Percentiles rank a stretch among this genome's conserved stretches.
Conservation (phyloP, 768 basidiomycete species). For the Suillus weaverae region DNA sequence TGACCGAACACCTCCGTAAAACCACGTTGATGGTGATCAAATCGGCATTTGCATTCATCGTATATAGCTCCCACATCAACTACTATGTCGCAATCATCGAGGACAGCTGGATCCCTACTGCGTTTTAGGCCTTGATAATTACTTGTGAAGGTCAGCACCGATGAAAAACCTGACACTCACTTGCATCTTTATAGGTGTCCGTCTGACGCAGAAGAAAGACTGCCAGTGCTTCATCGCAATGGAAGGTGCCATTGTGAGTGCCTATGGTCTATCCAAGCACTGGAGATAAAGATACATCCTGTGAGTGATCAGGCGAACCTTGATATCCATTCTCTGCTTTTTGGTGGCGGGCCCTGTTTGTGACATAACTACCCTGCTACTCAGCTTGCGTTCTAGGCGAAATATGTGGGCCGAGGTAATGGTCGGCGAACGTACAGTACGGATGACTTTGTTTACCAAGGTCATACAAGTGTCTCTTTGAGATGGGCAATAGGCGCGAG, state of each 20-base stretch:
- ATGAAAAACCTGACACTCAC: slow-evolving; percentile 38
- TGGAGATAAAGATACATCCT: slow-evolving; percentile 1
- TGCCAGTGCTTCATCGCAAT: slow-evolving; percentile 96
- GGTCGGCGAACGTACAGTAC: not conserved
- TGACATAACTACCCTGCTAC: slow-evolving; percentile 17
- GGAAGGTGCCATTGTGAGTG: slow-evolving; percentile 94
- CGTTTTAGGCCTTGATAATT: slow-evolving; percentile 57
- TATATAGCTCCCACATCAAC: slow-evolving; percentile 96
- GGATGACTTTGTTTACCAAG: slow-evolving; percentile 1
- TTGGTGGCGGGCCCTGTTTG: slow-evolving; percentile 34
- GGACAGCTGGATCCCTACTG: slow-evolving; percentile 65
- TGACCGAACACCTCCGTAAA: slow-evolving; percentile 89
- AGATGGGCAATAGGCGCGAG: not conserved
- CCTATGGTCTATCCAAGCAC: slow-evolving; percentile 67
- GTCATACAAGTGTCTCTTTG: not conserved
- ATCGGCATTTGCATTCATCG: slow-evolving; percentile 72
- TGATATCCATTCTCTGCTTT: slow-evolving; percentile 46
- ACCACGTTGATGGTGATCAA: slow-evolving; percentile 96
- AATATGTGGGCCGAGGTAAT: not conserved
- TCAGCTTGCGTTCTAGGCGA: not conserved
- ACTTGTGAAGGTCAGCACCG: slow-evolving; percentile 7
- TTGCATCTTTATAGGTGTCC: slow-evolving; percentile 68
- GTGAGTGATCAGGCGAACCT: slow-evolving; percentile 25
- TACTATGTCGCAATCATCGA: slow-evolving; percentile 87
- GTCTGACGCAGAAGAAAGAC: slow-evolving; percentile 86